phyloP scores from a whole-genome alignment of 495 filamentous ascomycete genomes.

The Lichina pygmaea region DNA sequence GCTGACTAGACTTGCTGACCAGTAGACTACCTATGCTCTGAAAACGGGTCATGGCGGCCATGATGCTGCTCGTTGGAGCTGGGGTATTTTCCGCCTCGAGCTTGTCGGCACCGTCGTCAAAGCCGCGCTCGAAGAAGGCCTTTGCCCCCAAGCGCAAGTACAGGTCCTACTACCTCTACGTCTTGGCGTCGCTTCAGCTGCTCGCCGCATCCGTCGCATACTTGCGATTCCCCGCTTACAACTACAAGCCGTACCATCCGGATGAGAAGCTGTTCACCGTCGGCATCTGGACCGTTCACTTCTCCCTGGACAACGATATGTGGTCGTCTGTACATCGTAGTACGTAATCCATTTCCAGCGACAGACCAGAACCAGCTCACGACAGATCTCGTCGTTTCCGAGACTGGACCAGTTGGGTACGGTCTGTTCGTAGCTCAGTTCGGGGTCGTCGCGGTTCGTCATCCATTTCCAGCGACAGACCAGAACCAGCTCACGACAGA shows the following conservation, averaged over 20 bases:
- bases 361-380: conserved; percentile 13
- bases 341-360: conserved; percentile 11
- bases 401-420: conserved; percentile 1
- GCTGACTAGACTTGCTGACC: too few relatives aligned
- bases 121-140: conserved; percentile 19
- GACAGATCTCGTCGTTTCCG: conserved; percentile 6
- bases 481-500: conserved; percentile 13
- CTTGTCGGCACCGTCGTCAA: conserved; percentile 16
- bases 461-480: conserved; percentile 13
- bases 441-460: conserved; percentile 22
- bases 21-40: too few relatives aligned
- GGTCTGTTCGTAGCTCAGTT: conserved; percentile 9
- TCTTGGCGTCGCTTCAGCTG: conserved; percentile 46
- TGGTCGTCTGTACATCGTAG: conserved; percentile 56
- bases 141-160: conserved; percentile 25
- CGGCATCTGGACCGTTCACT: conserved; percentile 98
- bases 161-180: conserved; percentile 46
- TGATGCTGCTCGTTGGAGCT: conserved; percentile 59
- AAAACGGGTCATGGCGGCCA: conserved; percentile 56
- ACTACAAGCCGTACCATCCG: conserved; percentile 73
- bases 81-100: conserved; percentile 57
- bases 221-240: conserved; percentile 79
- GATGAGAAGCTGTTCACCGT: conserved; percentile 68
- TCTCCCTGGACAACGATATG: conserved; percentile 96
- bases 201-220: conserved; percentile 61